Base-by-base conservation (phyloP, 129 eudicot species). In the Artemisia tridentata region DNA sequence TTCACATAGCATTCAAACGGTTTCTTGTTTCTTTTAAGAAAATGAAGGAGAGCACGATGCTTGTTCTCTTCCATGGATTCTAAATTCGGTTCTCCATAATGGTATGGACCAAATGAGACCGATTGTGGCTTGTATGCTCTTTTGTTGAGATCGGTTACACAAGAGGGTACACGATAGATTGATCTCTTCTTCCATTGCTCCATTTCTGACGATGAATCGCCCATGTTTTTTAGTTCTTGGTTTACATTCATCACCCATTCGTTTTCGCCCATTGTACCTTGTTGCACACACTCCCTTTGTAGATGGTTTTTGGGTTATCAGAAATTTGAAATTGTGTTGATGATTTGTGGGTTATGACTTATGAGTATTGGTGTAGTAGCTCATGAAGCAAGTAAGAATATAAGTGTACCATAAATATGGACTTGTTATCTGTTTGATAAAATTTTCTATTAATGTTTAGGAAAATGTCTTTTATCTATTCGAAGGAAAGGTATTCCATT, bases 61-160 rank as follows among this genome's bases (percentile, higher is more conserved):
- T 87, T 87, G 80, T 87, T 85, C 54, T 79, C 80, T 65, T 74
- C 87, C 93, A 87, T 87, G 27, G 85, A 63, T 63, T 71, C 68
- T 48, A 82, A 65, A 68, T 71, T 61, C 4, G 57, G 67, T 34
- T 63, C 61, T 13, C 84, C 85, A 34, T 82, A 66, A 74, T 87
- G 93, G 76, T 84, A 87, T 15, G 93, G 93, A 20, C 89, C 93
- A 41, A 87, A 72, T 13, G 92, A 84, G 45, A 87, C 88, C 0
- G 80, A 55, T 51, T 79, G 83, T 1, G 89, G 89, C 72, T 66
- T 73, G 81, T 84, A 87, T 25, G 89, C 92, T 51, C 67, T 19
- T 54, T 70, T 69, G 87, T 84, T 84, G 16, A 65, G 50, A 51
- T 87, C 81, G 0, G 75, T 81, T 14, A 84, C 88, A 41, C 79